These are phyloP conservation scores for Scenedesmus sp. DNA, from an alignment of 163 green algal genomes.

Conservation along the genomic window DNA sequence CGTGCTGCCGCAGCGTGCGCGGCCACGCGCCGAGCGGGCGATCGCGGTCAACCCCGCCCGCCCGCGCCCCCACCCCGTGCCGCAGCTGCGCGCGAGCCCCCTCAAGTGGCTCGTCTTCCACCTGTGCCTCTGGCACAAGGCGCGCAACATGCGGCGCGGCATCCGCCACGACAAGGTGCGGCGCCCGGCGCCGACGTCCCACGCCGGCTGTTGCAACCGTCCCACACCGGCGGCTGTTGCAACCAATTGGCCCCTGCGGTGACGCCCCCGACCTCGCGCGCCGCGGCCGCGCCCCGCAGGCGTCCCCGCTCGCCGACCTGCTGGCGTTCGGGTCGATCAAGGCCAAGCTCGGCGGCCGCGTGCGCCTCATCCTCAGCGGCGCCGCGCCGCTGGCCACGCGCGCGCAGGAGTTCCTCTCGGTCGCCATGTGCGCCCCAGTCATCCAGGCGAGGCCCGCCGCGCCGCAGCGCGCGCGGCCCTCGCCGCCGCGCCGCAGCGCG, in stretches of 20 bases:
- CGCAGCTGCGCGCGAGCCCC: constrained; percentile 3
- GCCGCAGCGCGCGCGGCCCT: too few species aligned
- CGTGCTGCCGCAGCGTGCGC: too few species aligned
- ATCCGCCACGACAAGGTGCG: too few species aligned
- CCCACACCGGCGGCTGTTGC: too few species aligned
- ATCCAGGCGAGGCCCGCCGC: constrained; percentile 62
- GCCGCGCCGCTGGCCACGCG: constrained; percentile 69
- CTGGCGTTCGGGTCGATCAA: constrained; percentile 75
- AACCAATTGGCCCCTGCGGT: too few species aligned
- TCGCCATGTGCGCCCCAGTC: constrained; percentile 82
- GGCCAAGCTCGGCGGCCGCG: constrained; percentile 60
- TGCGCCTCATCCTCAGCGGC: constrained; percentile 69
- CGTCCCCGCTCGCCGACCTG: constrained; percentile 45
- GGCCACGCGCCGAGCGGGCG: too few species aligned
- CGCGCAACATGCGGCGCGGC: constrained; percentile 17
- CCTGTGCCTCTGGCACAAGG: constrained; percentile 8
- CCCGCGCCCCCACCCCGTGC: constrained; percentile 62
- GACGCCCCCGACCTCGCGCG: too few species aligned
- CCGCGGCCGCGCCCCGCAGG: neutral
- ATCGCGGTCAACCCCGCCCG: too few species aligned
- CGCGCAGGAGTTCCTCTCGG: constrained; percentile 83
- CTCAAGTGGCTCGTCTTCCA: constrained; percentile 31
- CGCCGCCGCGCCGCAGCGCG: too few species aligned
- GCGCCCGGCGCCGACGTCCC: too few species aligned
- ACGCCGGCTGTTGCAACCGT: neutral